Evolutionary conservation across 192 early-diverging fungal genomes (phyloP), one percentile per base, ranked within the genome.

Genomic region (Mortierella claussenii): DNA sequence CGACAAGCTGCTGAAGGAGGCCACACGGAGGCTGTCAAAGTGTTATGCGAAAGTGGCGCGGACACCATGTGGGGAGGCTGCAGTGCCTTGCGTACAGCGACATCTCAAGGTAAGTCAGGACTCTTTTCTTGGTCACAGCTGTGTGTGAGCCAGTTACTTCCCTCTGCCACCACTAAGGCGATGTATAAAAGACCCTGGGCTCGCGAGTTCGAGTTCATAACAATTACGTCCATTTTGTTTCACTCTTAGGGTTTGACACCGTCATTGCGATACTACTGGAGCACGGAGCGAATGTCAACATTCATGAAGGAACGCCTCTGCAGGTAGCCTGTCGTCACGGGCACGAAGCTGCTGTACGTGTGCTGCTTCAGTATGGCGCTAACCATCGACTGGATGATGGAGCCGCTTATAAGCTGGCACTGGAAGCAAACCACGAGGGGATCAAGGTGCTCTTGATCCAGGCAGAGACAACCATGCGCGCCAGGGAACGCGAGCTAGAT

Each of bases 381-480:
- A 76, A 76, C 31, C 73, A 76, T 26, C 49, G 73, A 51, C 53
- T 76, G 40, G 73, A 76, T 26, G 73, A 76, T 32, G 73, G 73
- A 23, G 73, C 73, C 10, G 73, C 73, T 0, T 76, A 67, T 36
- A 76, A 76, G 18, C 40, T 67, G 12, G 73, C 73, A 1, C 55
- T 76, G 1, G 73, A 76, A 12, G 64, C 55, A 20, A 76, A 76
- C 40, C 50, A 67, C 18, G 73, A 76, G 53, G 31, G 49, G 4
- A 67, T 67, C 37, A 48, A 62, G 24, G 65, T 54, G 34, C 52
- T 76, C 36, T 13, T 76, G 21, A 61, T 76, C 46, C 64, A 67
- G 26, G 73, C 73, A 1, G 73, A 76, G 36, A 76, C 63, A 2
- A 50, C 55, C 0, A 67, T 76, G 73, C 64, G 73, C 0, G 58